Conservation (phyloP, 1,284 basidiomycete genomes). For the Cryptococcus sp. region DNA sequence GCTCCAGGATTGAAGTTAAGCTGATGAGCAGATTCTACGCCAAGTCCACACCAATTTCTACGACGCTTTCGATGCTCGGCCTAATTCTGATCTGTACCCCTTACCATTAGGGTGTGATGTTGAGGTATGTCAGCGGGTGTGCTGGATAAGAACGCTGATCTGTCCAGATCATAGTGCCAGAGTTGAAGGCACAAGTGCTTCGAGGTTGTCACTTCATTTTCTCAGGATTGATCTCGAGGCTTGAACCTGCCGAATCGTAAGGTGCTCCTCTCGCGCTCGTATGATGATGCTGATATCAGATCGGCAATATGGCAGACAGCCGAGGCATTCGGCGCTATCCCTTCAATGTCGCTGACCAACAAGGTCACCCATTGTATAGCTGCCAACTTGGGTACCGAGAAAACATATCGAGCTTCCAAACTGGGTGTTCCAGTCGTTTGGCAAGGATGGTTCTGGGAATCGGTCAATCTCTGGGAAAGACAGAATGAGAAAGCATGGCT, state of each 20-base stretch:
- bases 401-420: conserved; percentile 73
- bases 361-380: conserved; percentile 86
- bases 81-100: neutral
- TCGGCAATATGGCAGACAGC: conserved; percentile 87
- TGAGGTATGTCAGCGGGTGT: conserved; percentile 52
- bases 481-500: conserved; percentile 31
- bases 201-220: conserved; percentile 77
- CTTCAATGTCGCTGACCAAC: conserved; percentile 63
- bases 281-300: conserved; percentile 24
- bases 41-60: conserved; percentile 14
- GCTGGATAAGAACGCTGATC: neutral
- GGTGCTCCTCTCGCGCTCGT: conserved; percentile 3
- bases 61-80: conserved; percentile 6
- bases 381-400: conserved; percentile 83
- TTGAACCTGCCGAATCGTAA: conserved; percentile 63
- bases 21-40: conserved; percentile 13
- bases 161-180: conserved; percentile 71
- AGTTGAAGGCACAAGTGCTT: conserved; percentile 70
- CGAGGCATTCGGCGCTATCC: conserved; percentile 79
- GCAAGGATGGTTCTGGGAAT: conserved; percentile 82
- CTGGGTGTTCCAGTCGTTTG: conserved; percentile 75
- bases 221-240: conserved; percentile 87
- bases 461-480: conserved; percentile 67
- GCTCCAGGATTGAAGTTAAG: neutral
- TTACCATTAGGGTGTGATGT: conserved; percentile 54